Evolutionary conservation across 345 rosid genomes (phyloP), one percentile per base, ranked within the genome.

Genomic region (Anacardium occidentale): DNA sequence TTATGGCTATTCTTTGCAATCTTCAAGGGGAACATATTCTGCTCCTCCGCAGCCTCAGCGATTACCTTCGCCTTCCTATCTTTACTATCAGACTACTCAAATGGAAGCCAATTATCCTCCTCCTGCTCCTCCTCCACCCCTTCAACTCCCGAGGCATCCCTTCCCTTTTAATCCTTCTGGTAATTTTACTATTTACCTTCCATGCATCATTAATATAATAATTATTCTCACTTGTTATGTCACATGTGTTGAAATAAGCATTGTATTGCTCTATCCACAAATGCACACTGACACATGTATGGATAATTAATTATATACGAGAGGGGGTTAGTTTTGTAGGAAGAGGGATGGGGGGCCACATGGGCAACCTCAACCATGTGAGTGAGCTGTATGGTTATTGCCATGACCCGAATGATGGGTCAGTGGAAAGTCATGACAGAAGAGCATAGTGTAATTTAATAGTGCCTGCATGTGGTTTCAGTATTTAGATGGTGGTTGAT

Each of bases 1-100:
- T 74, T 90, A 84, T 56, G 89, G 94, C 15, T 90, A 89, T 62
- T 82, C 94, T 13, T 69, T 86, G 80, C 92, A 86, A 78, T 81
- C 90, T 59, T 83, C 87, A 34, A 66, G 90, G 76, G 87, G 89
- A 69, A 70, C 85, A 61, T 75, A 83, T 74, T 71, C 86, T 42
- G 68, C 79, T 17, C 73, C 76, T 9, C 32, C 78, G 51, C 86
- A 60, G 68, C 72, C 80, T 48, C 87, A 68, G 26, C 88, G 85
- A 0, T 59, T 80, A 34, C 83, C 84, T 5, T 64, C 76, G 32
- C 84, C 84, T 10, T 70, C 88, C 22, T 86, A 78, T 79, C 75
- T 86, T 60, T 86, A 86, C 78, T 82, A 87, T 70, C 94, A 87
- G 42, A 37, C 42, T 64, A 66, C 85, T 17, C 83, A 79, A 21